Base-by-base conservation (phyloP, 495 filamentous ascomycete genomes). In the Hyaloscypha variabilis region DNA sequence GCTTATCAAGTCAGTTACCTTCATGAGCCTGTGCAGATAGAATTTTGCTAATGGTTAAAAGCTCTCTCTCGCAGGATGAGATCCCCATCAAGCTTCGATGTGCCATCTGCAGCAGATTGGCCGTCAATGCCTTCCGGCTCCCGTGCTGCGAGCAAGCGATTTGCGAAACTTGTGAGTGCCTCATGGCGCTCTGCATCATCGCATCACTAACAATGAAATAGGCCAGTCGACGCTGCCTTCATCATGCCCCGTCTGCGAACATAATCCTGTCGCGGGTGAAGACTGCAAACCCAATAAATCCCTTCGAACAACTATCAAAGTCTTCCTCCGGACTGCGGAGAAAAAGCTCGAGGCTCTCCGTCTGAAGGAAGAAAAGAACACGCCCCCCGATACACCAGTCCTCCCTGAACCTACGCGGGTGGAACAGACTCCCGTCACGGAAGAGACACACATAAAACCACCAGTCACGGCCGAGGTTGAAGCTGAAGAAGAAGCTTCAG, bases 101-200 rank as follows among this genome's bases (percentile, higher is more conserved):
- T 79, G 93, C 92, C 46, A 91, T 90, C 64, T 98, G 95, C 78
- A 95, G 89, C 76, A 92, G 91, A 73, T 82, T 98, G 49, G 93
- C 91, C n/a, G 79, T 94, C 65, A 94, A 97, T 73, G 92, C 94
- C 2, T 96, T 93, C 70, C 88, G 92, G 31, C 79, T 97, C 13
- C 93, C 94, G 8, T 99, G 95, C 76, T 99, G 95, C 76, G 94
- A 97, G 73, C 93, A 97, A 71, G 88, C 90, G 26, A 96, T 97
- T 63, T 98, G 96, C 78, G 91, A 94, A 72, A 85, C 79, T 62
- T 99, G 95, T 97, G 79, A 77, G 92, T 77, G 54, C 36, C 14
- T 39, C 49, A n/a, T n/a, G 29, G 8, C 23, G 14, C 8, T 62
- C 3, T 68, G 11, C 11, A 17, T 39, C 13, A 14, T 24, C 17